Evolutionary conservation across 176 grass and related monocot species (phyloP), one percentile per base, ranked within the genome.

Genomic region (Secale cereale): DNA sequence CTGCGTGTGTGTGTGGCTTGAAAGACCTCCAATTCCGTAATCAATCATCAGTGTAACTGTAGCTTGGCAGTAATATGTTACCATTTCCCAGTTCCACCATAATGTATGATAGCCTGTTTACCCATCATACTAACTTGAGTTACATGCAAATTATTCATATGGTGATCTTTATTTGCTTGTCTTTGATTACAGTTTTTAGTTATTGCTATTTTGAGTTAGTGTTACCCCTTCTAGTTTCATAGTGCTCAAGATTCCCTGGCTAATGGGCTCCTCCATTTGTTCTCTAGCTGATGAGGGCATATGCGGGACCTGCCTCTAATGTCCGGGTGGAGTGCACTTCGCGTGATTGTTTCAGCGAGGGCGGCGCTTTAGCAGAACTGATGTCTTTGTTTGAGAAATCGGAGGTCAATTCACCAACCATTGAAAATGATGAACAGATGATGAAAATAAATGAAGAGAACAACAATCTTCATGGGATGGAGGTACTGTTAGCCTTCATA

Each of bases 311-410:
- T 60, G 50, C 86, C 76, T 94, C 89, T 78, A 92, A 94, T 85
- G 81, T 92, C 70, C 91, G 96, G 54, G 48, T 98, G 69, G 93
- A 98, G 69, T 78, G 60, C 50, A 83, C 87, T 15, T 80, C 85
- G 10, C 59, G 81, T 32, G 78, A 83, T 85, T 93, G 77, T 80
- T 95, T 92, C 76, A 83, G 89, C 3, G 87, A 94, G 70, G 91
- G 87, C 14, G 89, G 91, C 46, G 91, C 91, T 82, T 89, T 98
- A 52, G 93, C 89, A 50, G 91, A 98, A 90, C 74, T 98, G 32
- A 35, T 91, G 30, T 81, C 89, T 80, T 90, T 94, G 54, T 95
- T 92, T 94, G 93, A 95, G 64, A 95, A 88, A 17, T 83, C 83
- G 54, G 69, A 79, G 48, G 81, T 83, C 54, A 33, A 71, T 50